phyloP scores from a whole-genome alignment of 148 eudicot species.

The Pharnaceum exiguum region DNA sequence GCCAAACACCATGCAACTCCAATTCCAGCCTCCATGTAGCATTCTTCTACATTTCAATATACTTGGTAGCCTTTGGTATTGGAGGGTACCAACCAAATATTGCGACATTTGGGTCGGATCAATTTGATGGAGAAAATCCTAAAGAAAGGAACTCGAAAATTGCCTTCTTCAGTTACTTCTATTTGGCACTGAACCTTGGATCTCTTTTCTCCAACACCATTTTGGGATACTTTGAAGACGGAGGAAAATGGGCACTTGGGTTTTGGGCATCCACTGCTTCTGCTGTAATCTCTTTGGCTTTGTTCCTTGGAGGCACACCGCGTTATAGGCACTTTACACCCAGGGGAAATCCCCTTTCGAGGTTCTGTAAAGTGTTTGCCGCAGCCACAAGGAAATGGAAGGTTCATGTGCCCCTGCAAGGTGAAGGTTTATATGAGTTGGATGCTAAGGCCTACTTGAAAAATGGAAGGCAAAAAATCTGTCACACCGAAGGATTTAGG shows the following conservation, averaged over 20 bases:
- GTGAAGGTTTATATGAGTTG: slow-evolving; percentile 38
- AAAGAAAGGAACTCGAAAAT: slow-evolving; percentile 53
- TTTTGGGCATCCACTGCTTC: slow-evolving; percentile 60
- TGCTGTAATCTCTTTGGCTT: slow-evolving; percentile 34
- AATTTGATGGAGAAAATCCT: slow-evolving; percentile 56
- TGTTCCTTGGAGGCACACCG: slow-evolving; percentile 57
- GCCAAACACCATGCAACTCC: slow-evolving; percentile 35
- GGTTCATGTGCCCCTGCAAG: slow-evolving; percentile 27
- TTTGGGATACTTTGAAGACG: slow-evolving; percentile 58
- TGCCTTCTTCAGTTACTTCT: slow-evolving; percentile 69
- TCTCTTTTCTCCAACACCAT: slow-evolving; percentile 70
- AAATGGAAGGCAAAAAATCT: slow-evolving; percentile 40
- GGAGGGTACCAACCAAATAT: slow-evolving; percentile 85
- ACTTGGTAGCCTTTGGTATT: slow-evolving; percentile 65
- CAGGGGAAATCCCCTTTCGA: slow-evolving; percentile 52
- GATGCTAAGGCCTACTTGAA: slow-evolving; percentile 29
- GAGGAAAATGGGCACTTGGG: slow-evolving; percentile 59
- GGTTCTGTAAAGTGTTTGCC: slow-evolving; percentile 51
- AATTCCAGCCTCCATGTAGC: slow-evolving; percentile 32
- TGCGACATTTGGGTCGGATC: slow-evolving; percentile 79
- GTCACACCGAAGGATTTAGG: slow-evolving; percentile 61
- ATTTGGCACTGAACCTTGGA: slow-evolving; percentile 66
- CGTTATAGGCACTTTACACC: slow-evolving; percentile 54
- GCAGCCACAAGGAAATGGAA: slow-evolving; percentile 49
- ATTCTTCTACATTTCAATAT: slow-evolving; percentile 49